Evolutionary conservation across 1,139 yeast genomes (phyloP).

Genomic region (Candida pseudoviswanathii): DNA sequence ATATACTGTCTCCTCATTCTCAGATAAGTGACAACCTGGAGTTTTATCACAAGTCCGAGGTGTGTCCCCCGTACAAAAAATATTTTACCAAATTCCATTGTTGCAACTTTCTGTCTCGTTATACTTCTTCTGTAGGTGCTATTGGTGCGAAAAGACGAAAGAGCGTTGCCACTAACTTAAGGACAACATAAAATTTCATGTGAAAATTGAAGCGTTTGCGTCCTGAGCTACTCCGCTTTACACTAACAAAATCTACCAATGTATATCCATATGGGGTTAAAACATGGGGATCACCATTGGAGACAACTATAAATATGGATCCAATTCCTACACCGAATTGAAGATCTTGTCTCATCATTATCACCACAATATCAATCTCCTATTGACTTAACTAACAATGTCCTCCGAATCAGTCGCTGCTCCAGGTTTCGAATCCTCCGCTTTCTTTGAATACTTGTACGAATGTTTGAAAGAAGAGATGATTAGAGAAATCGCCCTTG

Average conservation of each 20-base stretch:
- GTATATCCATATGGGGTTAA: neutral
- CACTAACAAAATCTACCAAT: neutral
- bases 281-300: neutral
- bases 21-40: neutral
- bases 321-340: neutral
- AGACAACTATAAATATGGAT: neutral
- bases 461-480: slow-evolving; percentile 43
- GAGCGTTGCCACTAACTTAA: neutral
- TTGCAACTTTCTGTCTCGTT: neutral
- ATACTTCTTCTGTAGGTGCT: neutral
- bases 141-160: neutral
- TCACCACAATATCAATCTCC: neutral
- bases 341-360: neutral
- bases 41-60: slow-evolving; percentile 1
- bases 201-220: neutral
- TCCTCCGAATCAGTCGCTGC: slow-evolving; percentile 30
- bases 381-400: neutral
- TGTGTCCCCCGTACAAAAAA: neutral
- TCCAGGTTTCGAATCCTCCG: slow-evolving; percentile 51
- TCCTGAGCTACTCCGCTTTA: neutral
- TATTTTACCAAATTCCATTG: neutral
- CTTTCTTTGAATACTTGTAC: slow-evolving; percentile 42
- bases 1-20: neutral
- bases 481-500: slow-evolving; percentile 42
- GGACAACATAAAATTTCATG: neutral